Conservation (phyloP, 495 filamentous ascomycete species). For the Zalerion maritima region DNA sequence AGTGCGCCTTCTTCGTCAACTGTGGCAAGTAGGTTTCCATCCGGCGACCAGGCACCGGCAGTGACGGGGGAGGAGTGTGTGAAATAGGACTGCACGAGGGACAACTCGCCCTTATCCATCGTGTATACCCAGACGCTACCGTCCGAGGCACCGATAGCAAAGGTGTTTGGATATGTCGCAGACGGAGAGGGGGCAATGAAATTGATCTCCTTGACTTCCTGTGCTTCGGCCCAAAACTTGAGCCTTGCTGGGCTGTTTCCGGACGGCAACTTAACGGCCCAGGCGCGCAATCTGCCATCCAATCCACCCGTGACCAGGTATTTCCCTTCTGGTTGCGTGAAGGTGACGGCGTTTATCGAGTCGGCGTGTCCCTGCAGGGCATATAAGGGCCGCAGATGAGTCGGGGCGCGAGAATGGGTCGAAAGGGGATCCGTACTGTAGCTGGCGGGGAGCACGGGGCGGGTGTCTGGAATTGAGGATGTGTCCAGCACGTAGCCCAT, state of each 20-base stretch:
- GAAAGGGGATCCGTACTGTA: constrained; percentile 55
- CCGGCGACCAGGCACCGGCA: constrained; percentile 79
- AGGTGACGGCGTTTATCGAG: constrained; percentile 71
- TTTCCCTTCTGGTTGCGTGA: constrained; percentile 69
- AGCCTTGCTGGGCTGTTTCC: constrained; percentile 27
- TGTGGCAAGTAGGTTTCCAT: constrained; percentile 78
- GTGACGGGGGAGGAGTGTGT: constrained; percentile 77
- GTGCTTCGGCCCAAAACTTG: constrained; percentile 50
- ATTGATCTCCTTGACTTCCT: constrained; percentile 91
- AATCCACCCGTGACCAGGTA: constrained; percentile 77
- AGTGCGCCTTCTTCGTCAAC: constrained; percentile 80
- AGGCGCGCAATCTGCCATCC: constrained; percentile 57
- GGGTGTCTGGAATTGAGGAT: constrained; percentile 41
- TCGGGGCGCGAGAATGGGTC: constrained; percentile 31
- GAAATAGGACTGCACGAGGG: constrained; percentile 81
- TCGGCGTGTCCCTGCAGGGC: constrained; percentile 79
- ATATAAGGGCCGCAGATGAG: constrained; percentile 44
- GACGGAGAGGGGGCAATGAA: constrained; percentile 72
- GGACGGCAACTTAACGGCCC: constrained; percentile 16
- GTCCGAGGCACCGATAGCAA: constrained; percentile 85
- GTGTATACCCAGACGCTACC: constrained; percentile 91
- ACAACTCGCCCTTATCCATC: constrained; percentile 56
- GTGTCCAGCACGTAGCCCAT: constrained; percentile 66
- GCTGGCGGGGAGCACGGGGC: constrained; percentile 55
- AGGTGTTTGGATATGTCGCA: constrained; percentile 52